Evolutionary conservation across 257 asterid species (phyloP).

Genomic region (Nicotiana obtusifolia): DNA sequence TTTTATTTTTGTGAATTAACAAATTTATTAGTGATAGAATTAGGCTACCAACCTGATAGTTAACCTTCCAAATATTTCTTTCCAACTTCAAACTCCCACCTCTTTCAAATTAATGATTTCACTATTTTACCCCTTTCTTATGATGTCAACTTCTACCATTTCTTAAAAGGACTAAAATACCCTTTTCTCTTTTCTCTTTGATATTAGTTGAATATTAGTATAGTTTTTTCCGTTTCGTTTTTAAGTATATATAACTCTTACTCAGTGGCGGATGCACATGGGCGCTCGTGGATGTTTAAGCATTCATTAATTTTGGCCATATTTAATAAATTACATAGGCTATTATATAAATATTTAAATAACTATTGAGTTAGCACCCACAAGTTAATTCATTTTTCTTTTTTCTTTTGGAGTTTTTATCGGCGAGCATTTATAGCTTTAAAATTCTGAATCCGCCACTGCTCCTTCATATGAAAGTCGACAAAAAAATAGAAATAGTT

Average conservation of each 20-base stretch:
- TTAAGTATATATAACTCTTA: neutral
- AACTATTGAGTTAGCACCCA: no score
- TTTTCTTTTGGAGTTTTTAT: no score
- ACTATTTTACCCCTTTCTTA: constrained; percentile 13
- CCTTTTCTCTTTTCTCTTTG: neutral
- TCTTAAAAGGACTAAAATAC: neutral
- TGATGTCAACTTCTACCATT: neutral
- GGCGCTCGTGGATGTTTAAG: no score
- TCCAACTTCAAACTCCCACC: constrained; percentile 33
- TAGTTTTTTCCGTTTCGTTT: neutral
- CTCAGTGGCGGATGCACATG: no score
- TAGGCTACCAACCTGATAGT: constrained; percentile 80
- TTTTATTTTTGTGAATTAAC: constrained; percentile 1
- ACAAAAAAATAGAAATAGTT: neutral
- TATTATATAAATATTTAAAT: no score
- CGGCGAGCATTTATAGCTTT: no score
- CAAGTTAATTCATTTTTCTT: no score
- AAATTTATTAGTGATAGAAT: constrained; percentile 29
- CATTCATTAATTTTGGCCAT: no score
- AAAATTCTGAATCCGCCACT: no score
- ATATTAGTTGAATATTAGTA: neutral
- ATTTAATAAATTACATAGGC: no score
- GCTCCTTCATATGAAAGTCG: no score
- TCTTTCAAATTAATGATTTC: constrained; percentile 5
- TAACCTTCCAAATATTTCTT: constrained; percentile 38